Base-by-base conservation (phyloP, 257 asterid genomes). In the Scutellaria baicalensis region DNA sequence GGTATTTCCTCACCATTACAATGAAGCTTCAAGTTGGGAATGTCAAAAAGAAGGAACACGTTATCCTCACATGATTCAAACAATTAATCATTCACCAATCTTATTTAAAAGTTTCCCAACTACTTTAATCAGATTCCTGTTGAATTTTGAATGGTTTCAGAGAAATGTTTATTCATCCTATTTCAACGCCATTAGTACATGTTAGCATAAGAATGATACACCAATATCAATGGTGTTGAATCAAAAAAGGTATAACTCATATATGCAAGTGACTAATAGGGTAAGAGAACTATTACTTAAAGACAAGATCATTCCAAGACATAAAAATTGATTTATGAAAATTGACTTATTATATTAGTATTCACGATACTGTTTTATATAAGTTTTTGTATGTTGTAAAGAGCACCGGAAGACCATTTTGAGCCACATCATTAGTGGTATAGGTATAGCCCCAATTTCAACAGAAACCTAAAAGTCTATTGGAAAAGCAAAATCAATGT, bases 1-100 rank as follows among this genome's bases (percentile, higher is more conserved):
- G 73, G 27, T 71, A 62, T 36, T 71, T 77, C 81, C 74, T 35
- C 6, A n/a, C 18, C 69, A 35, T 45, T 45, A 33, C 47, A 16
- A 35, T 48, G 62, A 18, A 64, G 38, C 10, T 65, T 40, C 69
- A 9, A 5, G 7, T n/a, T 16, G 50, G 21, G 56, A 39, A 66
- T 68, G 75, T 66, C 55, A 50, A 70, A 57, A 76, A 38, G 14
- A 11, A 38, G 23, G 33, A 65, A 56, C 68, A 66, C 62, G 55
- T 44, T 61, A 7, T 6, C 47, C 18, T 6, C 1, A 45, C 51
- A 6, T 44, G 4, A 64, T 64, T 64, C 57, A 33, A 8, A n/a
- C n/a, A n/a, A n/a, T n/a, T 12, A 49, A 39, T 49, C 40, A 11
- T 23, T 7, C 14, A 6, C 6, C 12, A 18, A 18, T 9, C 10